phyloP scores from a whole-genome alignment of 2,329 filamentous ascomycete species.

The Pestalotiopsis sp. region DNA sequence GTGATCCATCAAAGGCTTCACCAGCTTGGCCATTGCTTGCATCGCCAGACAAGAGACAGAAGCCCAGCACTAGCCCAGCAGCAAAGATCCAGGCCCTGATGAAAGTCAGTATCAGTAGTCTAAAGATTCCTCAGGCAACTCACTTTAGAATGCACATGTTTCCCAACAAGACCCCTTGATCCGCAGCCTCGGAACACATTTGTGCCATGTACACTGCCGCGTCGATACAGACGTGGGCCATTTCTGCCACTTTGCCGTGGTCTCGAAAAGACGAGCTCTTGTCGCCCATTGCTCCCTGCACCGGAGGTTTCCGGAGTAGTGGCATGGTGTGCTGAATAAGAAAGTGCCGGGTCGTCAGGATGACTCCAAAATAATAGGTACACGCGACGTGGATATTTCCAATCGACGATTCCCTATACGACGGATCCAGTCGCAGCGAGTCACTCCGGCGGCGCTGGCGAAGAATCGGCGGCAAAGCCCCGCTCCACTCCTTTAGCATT shows the following conservation, averaged over 20 bases:
- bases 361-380: slow-evolving; percentile 59
- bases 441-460: slow-evolving; percentile 17
- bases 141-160: slow-evolving; percentile 63
- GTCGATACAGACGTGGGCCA: slow-evolving; percentile 55
- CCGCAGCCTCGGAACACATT: slow-evolving; percentile 49
- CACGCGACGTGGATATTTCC: slow-evolving; percentile 56
- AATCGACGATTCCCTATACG: slow-evolving; percentile 37
- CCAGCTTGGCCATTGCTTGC: slow-evolving; percentile 42
- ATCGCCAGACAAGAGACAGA: slow-evolving; percentile 52
- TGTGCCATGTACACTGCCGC: slow-evolving; percentile 56
- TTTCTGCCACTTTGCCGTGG: slow-evolving; percentile 18
- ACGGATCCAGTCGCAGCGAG: slow-evolving; percentile 5
- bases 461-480: slow-evolving; percentile 4
- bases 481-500: slow-evolving; percentile 7
- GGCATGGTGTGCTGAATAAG: slow-evolving; percentile 48
- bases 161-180: slow-evolving; percentile 42
- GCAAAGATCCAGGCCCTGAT: slow-evolving; percentile 55
- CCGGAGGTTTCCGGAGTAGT: slow-evolving; percentile 31
- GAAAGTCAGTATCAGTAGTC: neutral
- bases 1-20: slow-evolving; percentile 49
- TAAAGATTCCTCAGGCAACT: slow-evolving; percentile 19
- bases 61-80: slow-evolving; percentile 56
- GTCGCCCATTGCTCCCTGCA: slow-evolving; percentile 8
- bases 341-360: slow-evolving; percentile 55
- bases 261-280: neutral